phyloP scores from a whole-genome alignment of 768 basidiomycete genomes.

The Podaxis sp. region DNA sequence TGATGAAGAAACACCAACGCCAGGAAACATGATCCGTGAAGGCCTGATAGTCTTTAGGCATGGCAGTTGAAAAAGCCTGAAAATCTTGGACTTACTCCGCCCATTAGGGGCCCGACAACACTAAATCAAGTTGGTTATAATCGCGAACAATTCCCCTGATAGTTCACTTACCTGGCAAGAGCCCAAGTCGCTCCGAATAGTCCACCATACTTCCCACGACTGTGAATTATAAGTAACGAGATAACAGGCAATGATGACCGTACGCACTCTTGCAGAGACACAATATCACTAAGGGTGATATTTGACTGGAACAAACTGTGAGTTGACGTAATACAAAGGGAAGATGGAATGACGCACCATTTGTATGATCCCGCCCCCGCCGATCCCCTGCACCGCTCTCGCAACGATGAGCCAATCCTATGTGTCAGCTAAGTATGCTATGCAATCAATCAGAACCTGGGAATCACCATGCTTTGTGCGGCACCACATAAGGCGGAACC shows the following conservation, averaged over 20 bases:
- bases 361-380: slow-evolving; percentile 79
- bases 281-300: slow-evolving; percentile 82
- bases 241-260: not conserved
- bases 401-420: slow-evolving; percentile 71
- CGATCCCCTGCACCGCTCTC: slow-evolving; percentile 81
- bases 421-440: not conserved
- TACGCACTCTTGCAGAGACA: slow-evolving; percentile 67
- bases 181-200: slow-evolving; percentile 82
- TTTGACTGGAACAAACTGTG: slow-evolving; percentile 41
- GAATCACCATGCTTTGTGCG: slow-evolving; percentile 64
- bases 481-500: slow-evolving; percentile 83
- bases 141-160: not conserved
- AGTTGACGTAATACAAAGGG: not conserved
- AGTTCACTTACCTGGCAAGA: slow-evolving; percentile 39
- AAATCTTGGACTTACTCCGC: slow-evolving; percentile 56
- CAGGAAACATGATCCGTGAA: slow-evolving; percentile 76
- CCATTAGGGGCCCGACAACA: slow-evolving; percentile 76
- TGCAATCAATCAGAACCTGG: not conserved
- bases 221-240: slow-evolving; percentile 23
- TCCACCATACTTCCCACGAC: slow-evolving; percentile 79
- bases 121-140: slow-evolving; percentile 27
- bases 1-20: slow-evolving; percentile 87
- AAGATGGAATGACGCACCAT: slow-evolving; percentile 38
- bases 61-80: not conserved
- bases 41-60: slow-evolving; percentile 36